Base-by-base conservation (phyloP, 2,329 filamentous ascomycete species). In the Stenocarpella maydis region DNA sequence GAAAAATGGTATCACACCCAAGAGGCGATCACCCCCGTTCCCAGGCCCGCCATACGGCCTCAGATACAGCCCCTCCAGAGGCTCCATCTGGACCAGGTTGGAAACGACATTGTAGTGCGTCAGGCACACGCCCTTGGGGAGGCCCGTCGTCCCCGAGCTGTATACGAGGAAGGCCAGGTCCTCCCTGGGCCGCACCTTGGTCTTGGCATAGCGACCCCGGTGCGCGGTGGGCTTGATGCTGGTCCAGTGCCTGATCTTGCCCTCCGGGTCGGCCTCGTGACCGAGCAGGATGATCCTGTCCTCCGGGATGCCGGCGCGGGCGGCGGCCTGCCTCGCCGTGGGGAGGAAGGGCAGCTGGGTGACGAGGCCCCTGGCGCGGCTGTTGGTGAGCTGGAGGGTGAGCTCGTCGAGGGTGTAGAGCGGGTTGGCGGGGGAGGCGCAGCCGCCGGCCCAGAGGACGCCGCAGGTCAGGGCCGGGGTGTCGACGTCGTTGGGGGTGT, bases 71-170 rank as follows among this genome's bases (percentile, higher is more conserved):
- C 80, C 82, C 69, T 94, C 91, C 5, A 85, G 81, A 31, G 80
- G 76, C 1, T 79, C 78, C 34, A 85, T 76, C 80, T 92, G 90
- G 37, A 87, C 74, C 8, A 90, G 77, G 78, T 97, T 97, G 70
- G 93, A 83, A 14, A 97, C 87, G 70, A 97, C 90, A 78, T 98
- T 98, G 73, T 82, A 80, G 80, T 98, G 95, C 9, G 89, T 92
- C 39, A 98, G 84, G 87, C 93, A 92, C 17, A 98, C 95, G 19
- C 95, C 95, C 80, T 98, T 98, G 0, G 95, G 95, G 63, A 94
- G 82, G 2, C 95, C 95, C 0, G 95, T 98, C 0, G 95, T 98
- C 9, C 95, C 95, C 9, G 91, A 95, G 61, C 91, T 94, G 79
- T 97, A 98, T 0, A 97, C 93, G 69, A 98, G 80, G 76, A 96